phyloP scores from a whole-genome alignment of 164 flowering plant genomes.

The Annona squamosa region DNA sequence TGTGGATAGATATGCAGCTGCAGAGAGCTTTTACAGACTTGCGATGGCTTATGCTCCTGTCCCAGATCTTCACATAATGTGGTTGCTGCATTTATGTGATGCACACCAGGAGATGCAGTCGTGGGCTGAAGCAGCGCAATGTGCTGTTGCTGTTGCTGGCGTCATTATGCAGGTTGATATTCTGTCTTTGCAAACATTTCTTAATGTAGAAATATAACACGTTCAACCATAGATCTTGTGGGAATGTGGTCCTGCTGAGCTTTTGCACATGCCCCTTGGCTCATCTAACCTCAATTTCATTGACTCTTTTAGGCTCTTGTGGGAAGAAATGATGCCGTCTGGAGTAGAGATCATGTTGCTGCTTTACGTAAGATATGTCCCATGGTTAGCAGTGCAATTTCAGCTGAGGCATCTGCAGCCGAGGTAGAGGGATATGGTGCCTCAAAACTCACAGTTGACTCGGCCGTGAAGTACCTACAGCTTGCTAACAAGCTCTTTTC shows the following conservation, averaged over 20 bases:
- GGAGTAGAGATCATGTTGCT: conserved; percentile 78
- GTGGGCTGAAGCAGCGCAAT: conserved; percentile 99
- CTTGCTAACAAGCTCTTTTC: conserved; percentile 97
- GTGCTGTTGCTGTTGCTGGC: conserved; percentile 99
- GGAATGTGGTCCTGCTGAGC: not conserved
- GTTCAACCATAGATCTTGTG: not conserved
- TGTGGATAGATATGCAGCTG: conserved; percentile 89
- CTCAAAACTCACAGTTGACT: conserved; percentile 96
- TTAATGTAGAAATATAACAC: not conserved
- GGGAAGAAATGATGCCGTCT: conserved; percentile 92
- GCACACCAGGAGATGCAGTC: conserved; percentile 99
- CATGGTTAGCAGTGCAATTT: conserved; percentile 79
- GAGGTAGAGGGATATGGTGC: conserved; percentile 99
- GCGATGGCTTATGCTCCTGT: conserved; percentile 98
- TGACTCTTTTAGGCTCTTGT: conserved; percentile 73
- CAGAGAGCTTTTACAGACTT: conserved; percentile 89
- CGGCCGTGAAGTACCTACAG: conserved; percentile 94
- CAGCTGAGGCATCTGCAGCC: conserved; percentile 90
- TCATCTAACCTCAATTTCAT: not conserved
- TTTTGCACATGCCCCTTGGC: not conserved
- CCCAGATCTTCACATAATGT: conserved; percentile 99
- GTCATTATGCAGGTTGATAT: conserved; percentile 95
- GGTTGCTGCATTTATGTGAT: conserved; percentile 96
- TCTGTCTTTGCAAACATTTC: not conserved
- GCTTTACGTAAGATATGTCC: conserved; percentile 92